These are phyloP conservation scores for Scenedesmus sp. DNA, from an alignment of 163 green algal genomes.

Conservation along the genomic window DNA sequence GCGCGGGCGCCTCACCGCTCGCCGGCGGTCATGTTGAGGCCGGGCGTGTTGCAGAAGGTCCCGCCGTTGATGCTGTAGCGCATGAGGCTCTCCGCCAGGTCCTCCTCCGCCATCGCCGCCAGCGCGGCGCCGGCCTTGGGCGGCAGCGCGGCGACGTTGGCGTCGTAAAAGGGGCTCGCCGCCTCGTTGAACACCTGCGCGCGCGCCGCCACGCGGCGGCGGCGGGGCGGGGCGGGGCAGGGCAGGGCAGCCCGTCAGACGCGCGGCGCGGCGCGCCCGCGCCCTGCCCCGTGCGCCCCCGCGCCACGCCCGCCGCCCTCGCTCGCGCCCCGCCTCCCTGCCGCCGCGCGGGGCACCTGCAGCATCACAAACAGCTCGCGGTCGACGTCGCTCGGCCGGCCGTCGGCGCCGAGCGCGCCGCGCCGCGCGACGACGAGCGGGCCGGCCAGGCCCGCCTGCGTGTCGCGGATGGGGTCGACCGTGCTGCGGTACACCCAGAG, in stretches of 20 bases:
- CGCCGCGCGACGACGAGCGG: slow-evolving; percentile 21
- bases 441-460: slow-evolving; percentile 39
- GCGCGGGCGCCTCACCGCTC: slow-evolving; percentile 43
- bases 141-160: not conserved
- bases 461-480: slow-evolving; percentile 21
- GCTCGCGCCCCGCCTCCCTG: no score
- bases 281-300: no score
- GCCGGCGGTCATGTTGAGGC: slow-evolving; percentile 53
- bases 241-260: no score
- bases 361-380: slow-evolving; percentile 42
- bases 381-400: slow-evolving; percentile 38
- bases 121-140: slow-evolving; percentile 1
- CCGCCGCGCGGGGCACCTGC: slow-evolving; percentile 14
- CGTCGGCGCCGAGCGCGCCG: not conserved
- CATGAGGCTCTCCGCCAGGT: slow-evolving; percentile 61
- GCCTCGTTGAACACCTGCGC: slow-evolving; percentile 43
- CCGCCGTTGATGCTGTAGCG: slow-evolving; percentile 79
- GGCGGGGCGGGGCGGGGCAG: no score
- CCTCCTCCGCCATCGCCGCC: slow-evolving; percentile 26
- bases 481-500: slow-evolving; percentile 46
- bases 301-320: no score
- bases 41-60: slow-evolving; percentile 79
- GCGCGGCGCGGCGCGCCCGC: no score
- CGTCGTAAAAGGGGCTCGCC: slow-evolving; percentile 36
- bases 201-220: no score